These are phyloP conservation scores for Yamadazyma dushanensis DNA, from an alignment of 1,139 yeast species.

Conservation along the genomic window DNA sequence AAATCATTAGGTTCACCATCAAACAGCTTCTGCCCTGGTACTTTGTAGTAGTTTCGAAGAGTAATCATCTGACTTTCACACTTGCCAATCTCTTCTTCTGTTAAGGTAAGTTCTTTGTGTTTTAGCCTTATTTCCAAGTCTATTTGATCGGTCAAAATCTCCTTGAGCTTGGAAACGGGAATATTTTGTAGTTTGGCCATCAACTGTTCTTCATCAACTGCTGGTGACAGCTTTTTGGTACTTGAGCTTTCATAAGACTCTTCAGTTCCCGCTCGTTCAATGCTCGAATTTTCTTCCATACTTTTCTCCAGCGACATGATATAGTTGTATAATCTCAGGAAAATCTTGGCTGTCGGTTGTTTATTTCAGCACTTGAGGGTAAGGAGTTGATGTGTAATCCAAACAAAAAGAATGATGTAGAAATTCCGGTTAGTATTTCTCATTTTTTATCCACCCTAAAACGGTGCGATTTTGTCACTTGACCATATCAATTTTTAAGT, in stretches of 20 bases:
- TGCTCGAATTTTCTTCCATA: background rate
- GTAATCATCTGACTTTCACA: slow-evolving; percentile 62
- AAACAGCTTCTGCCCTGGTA: slow-evolving; percentile 35
- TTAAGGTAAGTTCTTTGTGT: slow-evolving; percentile 60
- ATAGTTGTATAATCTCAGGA: slow-evolving; percentile 6
- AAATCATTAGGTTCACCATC: slow-evolving; percentile 51
- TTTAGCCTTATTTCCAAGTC: slow-evolving; percentile 71
- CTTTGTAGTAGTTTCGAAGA: slow-evolving; percentile 53
- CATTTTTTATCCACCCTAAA: background rate
- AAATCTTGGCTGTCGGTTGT: slow-evolving; percentile 7
- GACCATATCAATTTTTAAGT: background rate
- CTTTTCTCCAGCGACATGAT: slow-evolving; percentile 8
- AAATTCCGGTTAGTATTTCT: background rate
- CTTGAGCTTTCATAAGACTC: background rate
- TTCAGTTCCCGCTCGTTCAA: slow-evolving; percentile 10
- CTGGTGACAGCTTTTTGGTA: slow-evolving; percentile 1
- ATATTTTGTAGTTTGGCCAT: slow-evolving; percentile 27
- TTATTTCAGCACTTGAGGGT: background rate
- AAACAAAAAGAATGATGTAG: slow-evolving; percentile 1
- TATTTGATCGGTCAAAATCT: slow-evolving; percentile 49
- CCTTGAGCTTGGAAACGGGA: slow-evolving; percentile 40
- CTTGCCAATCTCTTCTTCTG: slow-evolving; percentile 64
- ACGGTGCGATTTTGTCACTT: background rate
- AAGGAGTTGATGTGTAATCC: background rate
- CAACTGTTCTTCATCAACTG: slow-evolving; percentile 6